Conservation (phyloP, 768 basidiomycete genomes). For the Tylopilus plumbeoviolaceoides region DNA sequence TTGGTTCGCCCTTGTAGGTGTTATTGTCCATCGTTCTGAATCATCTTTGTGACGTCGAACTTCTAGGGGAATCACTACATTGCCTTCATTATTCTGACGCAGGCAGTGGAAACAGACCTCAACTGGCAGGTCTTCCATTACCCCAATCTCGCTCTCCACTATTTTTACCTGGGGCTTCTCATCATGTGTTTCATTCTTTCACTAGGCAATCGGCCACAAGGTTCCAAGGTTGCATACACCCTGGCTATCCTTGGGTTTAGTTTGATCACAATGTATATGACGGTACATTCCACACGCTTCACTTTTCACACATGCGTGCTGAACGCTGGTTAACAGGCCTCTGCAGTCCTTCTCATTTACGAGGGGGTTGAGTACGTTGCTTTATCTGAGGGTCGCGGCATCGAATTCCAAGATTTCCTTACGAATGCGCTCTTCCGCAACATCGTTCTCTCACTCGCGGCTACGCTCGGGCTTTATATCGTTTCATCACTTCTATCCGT, state of each 20-base stretch:
- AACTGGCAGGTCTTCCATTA: slow-evolving; percentile 59
- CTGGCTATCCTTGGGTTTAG: slow-evolving; percentile 83
- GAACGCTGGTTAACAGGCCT: slow-evolving; percentile 38
- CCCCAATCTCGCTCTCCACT: slow-evolving; percentile 75
- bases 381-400: slow-evolving; percentile 37
- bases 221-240: slow-evolving; percentile 84
- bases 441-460: slow-evolving; percentile 81
- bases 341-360: slow-evolving; percentile 79
- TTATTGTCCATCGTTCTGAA: not conserved
- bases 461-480: slow-evolving; percentile 88
- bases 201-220: slow-evolving; percentile 88
- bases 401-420: slow-evolving; percentile 58
- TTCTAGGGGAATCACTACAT: slow-evolving; percentile 86
- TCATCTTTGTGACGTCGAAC: not conserved
- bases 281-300: slow-evolving; percentile 41
- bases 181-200: slow-evolving; percentile 85
- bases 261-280: slow-evolving; percentile 92
- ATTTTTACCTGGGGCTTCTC: slow-evolving; percentile 83
- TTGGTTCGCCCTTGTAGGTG: slow-evolving; percentile 79
- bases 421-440: slow-evolving; percentile 76
- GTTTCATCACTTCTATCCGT: slow-evolving; percentile 81
- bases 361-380: slow-evolving; percentile 41
- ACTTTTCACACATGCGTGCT: no score
- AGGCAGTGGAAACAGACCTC: slow-evolving; percentile 76
- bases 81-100: slow-evolving; percentile 73